phyloP scores from a whole-genome alignment of 352 stramenopile species.

The Pythium biforme region DNA sequence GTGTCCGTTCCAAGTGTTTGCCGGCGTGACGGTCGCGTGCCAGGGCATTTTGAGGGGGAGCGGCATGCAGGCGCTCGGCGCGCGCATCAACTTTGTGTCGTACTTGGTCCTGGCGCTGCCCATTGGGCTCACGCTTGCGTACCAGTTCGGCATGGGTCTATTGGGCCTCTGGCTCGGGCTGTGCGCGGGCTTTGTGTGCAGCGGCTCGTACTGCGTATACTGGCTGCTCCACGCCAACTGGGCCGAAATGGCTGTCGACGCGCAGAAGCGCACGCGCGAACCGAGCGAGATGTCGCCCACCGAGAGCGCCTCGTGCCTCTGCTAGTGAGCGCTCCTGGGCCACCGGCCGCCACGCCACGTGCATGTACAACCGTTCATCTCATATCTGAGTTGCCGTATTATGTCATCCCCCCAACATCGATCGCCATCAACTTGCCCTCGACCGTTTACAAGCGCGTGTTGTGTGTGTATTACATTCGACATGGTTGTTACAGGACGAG shows the following conservation, averaged over 20 bases:
- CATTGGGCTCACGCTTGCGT: slow-evolving; percentile 67
- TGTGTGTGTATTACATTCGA: too few relatives aligned
- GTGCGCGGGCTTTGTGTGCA: slow-evolving; percentile 56
- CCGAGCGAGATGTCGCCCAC: slow-evolving; percentile 32
- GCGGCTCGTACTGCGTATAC: slow-evolving; percentile 64
- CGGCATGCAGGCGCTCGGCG: slow-evolving; percentile 77
- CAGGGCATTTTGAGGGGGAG: slow-evolving; percentile 83
- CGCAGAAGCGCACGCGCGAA: slow-evolving; percentile 52
- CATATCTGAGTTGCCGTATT: not conserved
- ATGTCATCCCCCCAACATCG: not conserved
- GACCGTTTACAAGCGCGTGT: too few relatives aligned
- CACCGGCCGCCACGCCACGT: not conserved
- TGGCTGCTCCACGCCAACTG: slow-evolving; percentile 77
- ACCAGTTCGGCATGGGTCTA: slow-evolving; percentile 58
- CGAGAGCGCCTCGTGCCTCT: slow-evolving; percentile 23
- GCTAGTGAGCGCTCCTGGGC: too few relatives aligned
- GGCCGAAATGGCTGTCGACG: slow-evolving; percentile 58
- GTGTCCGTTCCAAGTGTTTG: slow-evolving; percentile 81
- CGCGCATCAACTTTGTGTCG: slow-evolving; percentile 82
- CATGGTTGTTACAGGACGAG: too few relatives aligned
- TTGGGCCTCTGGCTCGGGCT: slow-evolving; percentile 84
- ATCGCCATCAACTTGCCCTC: too few relatives aligned
- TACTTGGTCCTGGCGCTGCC: slow-evolving; percentile 85
- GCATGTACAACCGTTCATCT: too few relatives aligned
- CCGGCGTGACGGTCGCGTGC: slow-evolving; percentile 60